A percentile compares a stretch with the other conserved stretches of the same genome.
phyloP scores from a whole-genome alignment of 2,329 filamentous ascomycete genomes.

The Aspergillus proliferans region DNA sequence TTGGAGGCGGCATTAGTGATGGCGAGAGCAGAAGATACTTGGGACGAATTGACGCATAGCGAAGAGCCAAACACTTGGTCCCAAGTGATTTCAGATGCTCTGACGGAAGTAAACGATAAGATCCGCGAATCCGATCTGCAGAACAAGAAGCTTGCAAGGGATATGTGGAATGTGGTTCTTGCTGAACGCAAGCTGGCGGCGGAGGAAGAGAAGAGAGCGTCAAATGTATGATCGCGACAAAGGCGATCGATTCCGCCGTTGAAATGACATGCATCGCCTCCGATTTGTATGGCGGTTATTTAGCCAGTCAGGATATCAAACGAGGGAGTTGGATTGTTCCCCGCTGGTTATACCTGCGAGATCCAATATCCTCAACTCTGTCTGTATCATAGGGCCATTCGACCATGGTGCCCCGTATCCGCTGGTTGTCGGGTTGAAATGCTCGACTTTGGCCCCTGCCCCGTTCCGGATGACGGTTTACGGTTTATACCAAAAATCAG shows the following conservation, averaged over 20 bases:
- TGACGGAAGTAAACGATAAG: constrained; percentile 17
- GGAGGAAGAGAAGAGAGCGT: constrained; percentile 8
- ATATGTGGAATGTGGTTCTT: constrained; percentile 1
- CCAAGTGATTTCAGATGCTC: constrained; percentile 10
- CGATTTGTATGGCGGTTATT: not conserved
- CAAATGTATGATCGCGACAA: not conserved
- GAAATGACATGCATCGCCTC: not conserved
- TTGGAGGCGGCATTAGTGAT: constrained; percentile 25
- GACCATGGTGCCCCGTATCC: no score
- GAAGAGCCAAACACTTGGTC: constrained; percentile 20
- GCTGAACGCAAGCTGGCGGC: not conserved
- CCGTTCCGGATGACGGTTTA: no score
- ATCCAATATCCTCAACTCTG: no score
- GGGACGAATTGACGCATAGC: constrained; percentile 31
- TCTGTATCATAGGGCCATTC: no score
- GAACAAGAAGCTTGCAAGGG: constrained; percentile 15
- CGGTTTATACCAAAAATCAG: no score
- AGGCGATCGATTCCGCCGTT: not conserved
- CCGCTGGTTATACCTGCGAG: no score
- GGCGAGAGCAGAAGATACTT: constrained; percentile 36
- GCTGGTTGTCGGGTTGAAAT: no score
- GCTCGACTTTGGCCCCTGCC: no score
- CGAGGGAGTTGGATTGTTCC: no score
- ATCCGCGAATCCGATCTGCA: constrained; percentile 22
- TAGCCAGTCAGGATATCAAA: no score